Conservation (phyloP, 305 asterid species). For the Fraxinus platypoda region DNA sequence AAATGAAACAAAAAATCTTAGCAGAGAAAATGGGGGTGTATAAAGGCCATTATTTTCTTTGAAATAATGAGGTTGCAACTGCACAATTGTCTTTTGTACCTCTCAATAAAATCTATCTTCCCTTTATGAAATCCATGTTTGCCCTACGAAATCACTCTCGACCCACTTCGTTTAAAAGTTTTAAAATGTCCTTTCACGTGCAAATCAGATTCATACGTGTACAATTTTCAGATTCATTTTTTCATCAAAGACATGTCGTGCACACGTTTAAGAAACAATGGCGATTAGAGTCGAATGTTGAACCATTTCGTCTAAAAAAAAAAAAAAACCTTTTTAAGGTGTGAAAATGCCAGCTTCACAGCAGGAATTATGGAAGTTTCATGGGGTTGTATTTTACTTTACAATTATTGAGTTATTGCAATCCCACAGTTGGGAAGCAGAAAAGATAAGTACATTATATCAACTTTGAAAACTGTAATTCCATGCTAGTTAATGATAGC, state of each 20-base stretch:
- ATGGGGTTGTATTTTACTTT: conserved; percentile 9
- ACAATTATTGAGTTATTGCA: conserved; percentile 14
- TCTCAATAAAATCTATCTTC: background rate
- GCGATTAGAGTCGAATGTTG: background rate
- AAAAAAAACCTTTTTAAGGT: background rate
- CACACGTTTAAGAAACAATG: background rate
- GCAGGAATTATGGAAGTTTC: conserved; percentile 4
- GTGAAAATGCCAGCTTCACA: background rate
- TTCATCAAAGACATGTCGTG: background rate
- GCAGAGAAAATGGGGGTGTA: conserved; percentile 23
- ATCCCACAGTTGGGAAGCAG: conserved; percentile 34
- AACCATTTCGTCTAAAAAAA: background rate
- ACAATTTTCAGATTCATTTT: background rate
- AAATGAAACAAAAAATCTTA: background rate
- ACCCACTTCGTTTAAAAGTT: background rate
- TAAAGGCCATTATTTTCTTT: conserved; percentile 57
- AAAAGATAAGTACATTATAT: conserved; percentile 2
- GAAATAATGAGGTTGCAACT: conserved; percentile 56
- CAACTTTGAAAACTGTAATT: background rate
- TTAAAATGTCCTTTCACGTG: background rate
- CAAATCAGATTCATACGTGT: background rate
- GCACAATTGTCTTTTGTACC: conserved; percentile 24
- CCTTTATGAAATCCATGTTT: background rate
- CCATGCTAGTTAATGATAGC: background rate
- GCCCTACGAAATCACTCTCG: background rate